Evolutionary conservation across 148 eudicot genomes (phyloP), one percentile per base, ranked within the genome.

Genomic region (Diospyros lotus): DNA sequence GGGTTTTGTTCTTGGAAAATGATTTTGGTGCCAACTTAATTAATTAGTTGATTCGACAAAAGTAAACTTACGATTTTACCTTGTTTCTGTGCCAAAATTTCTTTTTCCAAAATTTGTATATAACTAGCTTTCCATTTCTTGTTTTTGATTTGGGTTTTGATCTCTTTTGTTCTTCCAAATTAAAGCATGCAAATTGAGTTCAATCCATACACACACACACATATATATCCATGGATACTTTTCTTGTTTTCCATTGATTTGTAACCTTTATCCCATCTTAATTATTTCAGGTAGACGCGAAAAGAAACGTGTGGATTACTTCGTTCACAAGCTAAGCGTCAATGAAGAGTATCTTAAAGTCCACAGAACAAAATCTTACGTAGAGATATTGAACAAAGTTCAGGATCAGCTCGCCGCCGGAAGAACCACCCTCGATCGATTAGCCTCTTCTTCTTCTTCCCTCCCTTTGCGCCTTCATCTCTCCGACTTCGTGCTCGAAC

Each of bases 401-500:
- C 68, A 85, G 44, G 72, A 62, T 50, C 81, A 80, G 18, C 18
- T 81, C 17, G 28, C 28, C 28, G 28, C 28, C 28, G 59, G 66
- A 62, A 66, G 28, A 66, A 80, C 12, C 62, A 73, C 63, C 43
- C 46, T 63, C 39, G 79, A 80, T 5, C 48, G 63, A 41, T 69
- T 72, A 44, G 55, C 77, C 14, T 75, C 88, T 6, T 75, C 88
- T 6, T 75, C 85, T 2, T 64, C 81, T 72, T 77, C 82, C 52
- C 68, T 60, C 44, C 61, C 76, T 48, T 28, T 14, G 3, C 48
- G 75, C n/a, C 4, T 75, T 43, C 76, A 43, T 78, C 82, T 83
- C 73, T 86, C 90, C 0, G 88, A 89, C 3, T 64, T 40, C 65
- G 68, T 91, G 28, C 80, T 88, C 1, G 90, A 88, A 44, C 94